Evolutionary conservation across 257 asterid genomes (phyloP).

Genomic region (Solanum pinnatisectum): DNA sequence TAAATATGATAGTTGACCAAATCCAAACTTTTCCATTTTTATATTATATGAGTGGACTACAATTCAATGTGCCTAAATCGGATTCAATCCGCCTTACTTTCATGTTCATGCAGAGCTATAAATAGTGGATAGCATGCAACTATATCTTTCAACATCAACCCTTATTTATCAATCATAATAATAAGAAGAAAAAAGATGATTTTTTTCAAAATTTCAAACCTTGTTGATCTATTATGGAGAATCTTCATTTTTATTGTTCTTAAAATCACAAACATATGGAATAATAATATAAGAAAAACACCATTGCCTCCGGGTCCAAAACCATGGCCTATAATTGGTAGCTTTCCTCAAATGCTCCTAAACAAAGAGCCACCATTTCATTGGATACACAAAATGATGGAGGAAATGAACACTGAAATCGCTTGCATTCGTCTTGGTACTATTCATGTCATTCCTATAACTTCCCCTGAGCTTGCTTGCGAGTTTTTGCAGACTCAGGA

Average conservation of each 20-base stretch:
- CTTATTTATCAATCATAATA: no score
- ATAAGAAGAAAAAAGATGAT: neutral
- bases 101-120: neutral
- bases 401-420: slow-evolving; percentile 3
- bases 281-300: neutral
- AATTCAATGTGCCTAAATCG: no score
- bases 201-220: neutral
- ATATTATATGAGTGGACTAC: neutral
- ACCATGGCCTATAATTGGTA: slow-evolving; percentile 5
- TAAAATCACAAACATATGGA: neutral
- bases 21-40: neutral
- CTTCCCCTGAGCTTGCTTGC: slow-evolving; percentile 16
- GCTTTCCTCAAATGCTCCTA: neutral
- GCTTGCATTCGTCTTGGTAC: slow-evolving; percentile 5
- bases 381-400: slow-evolving; percentile 12
- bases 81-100: neutral
- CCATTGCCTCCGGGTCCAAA: slow-evolving; percentile 10
- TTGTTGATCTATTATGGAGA: no score
- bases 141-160: neutral
- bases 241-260: neutral
- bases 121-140: neutral
- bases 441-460: neutral
- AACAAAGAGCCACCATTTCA: neutral
- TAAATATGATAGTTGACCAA: neutral
- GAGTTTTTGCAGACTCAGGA: slow-evolving; percentile 7